Evolutionary conservation across 176 grass and related monocot species (phyloP).

Genomic region (Lolium perenne): DNA sequence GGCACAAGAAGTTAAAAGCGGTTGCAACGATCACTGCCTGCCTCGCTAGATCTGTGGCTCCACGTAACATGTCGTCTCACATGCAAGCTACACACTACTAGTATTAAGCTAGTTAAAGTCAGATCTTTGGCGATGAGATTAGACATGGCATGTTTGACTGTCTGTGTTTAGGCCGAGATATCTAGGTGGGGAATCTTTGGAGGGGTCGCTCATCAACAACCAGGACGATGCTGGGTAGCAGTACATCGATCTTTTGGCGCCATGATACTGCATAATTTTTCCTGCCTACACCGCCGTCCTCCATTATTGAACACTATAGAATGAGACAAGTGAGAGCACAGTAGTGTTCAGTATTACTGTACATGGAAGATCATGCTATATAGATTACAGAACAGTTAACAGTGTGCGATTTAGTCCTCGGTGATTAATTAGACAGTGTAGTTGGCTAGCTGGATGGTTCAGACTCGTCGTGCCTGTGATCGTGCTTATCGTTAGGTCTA

Average conservation of each 20-base stretch:
- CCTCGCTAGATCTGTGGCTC: conserved; percentile 19
- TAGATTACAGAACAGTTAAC: neutral
- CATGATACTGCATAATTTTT: neutral
- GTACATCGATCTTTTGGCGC: neutral
- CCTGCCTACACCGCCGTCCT: neutral
- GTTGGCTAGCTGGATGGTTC: neutral
- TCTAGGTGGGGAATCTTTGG: conserved; percentile 37
- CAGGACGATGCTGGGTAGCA: neutral
- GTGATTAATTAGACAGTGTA: neutral
- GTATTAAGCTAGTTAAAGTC: neutral
- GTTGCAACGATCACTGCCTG: conserved; percentile 22
- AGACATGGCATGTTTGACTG: conserved; percentile 33
- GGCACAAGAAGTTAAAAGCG: conserved; percentile 34
- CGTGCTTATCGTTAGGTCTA: conserved; percentile 12
- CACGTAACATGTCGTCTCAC: neutral
- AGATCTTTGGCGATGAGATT: conserved; percentile 29
- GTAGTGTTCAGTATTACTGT: neutral
- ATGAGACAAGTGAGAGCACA: neutral
- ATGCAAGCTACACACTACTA: neutral
- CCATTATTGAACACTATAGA: neutral
- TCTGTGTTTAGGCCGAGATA: conserved; percentile 6
- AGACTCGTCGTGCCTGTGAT: neutral
- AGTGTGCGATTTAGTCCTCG: neutral
- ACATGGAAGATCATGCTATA: conserved; percentile 1
- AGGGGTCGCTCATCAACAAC: conserved; percentile 21